A percentile compares a stretch with the other conserved stretches of the same genome.
These are phyloP conservation scores for Colletotrichum lentis DNA, from an alignment of 2,329 filamentous ascomycete genomes.

Conservation along the genomic window DNA sequence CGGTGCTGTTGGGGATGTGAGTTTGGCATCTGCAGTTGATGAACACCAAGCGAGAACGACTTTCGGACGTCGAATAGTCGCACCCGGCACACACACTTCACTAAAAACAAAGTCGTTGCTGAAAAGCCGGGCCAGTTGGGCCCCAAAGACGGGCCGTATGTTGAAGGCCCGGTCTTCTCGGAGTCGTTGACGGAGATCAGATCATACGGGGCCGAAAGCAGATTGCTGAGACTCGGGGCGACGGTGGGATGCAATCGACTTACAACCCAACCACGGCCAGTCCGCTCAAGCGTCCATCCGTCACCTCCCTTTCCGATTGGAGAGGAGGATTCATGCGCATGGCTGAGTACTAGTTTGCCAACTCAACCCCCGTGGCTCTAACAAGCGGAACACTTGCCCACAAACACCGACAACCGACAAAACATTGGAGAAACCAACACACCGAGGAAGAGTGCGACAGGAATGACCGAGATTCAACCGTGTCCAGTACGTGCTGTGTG, in stretches of 20 bases:
- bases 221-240: background rate
- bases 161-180: too few relatives aligned
- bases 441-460: conserved; percentile 6
- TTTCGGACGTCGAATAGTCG: too few relatives aligned
- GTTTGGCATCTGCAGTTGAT: too few relatives aligned
- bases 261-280: background rate
- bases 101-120: too few relatives aligned
- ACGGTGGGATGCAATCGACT: background rate
- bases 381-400: too few relatives aligned
- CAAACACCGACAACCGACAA: too few relatives aligned
- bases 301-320: background rate
- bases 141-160: too few relatives aligned
- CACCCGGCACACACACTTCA: too few relatives aligned
- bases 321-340: background rate
- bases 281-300: background rate
- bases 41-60: too few relatives aligned
- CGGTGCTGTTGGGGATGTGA: too few relatives aligned
- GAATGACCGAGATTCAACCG: conserved; percentile 11
- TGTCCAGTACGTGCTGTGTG: background rate
- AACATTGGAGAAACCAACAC: conserved; percentile 15
- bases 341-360: background rate
- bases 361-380: background rate
- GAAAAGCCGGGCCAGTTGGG: too few relatives aligned
- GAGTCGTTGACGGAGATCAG: background rate
- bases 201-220: background rate